Percentiles rank a stretch among this genome's conserved stretches.
Evolutionary conservation across 2,329 filamentous ascomycete species (phyloP).

Genomic region (Macrophomina pseudophaseolina): DNA sequence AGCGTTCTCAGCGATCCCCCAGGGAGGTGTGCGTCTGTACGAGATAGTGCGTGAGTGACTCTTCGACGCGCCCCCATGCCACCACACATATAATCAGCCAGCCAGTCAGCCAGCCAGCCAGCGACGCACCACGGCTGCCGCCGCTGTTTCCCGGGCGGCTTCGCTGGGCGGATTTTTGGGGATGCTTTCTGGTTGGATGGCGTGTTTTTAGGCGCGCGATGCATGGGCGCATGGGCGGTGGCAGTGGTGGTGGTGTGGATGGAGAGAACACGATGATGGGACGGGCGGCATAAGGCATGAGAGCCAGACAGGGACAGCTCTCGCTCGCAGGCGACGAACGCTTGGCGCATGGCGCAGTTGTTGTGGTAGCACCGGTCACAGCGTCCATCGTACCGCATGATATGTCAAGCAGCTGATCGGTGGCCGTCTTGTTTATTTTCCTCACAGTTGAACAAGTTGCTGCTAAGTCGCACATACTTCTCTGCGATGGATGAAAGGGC

Average conservation of each 20-base stretch:
- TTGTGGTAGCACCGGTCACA: too few relatives aligned
- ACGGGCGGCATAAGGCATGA: constrained; percentile 2
- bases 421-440: neutral
- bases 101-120: neutral
- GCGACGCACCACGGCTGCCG: neutral
- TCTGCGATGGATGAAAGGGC: neutral
- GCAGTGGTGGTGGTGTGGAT: too few relatives aligned
- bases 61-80: neutral
- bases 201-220: constrained; percentile 7
- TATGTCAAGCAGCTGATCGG: constrained; percentile 10
- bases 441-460: neutral
- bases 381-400: constrained; percentile 7
- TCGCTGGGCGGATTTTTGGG: neutral
- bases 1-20: neutral
- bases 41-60: neutral
- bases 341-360: neutral
- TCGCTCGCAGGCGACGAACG: too few relatives aligned
- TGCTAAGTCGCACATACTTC: neutral
- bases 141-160: neutral
- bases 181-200: neutral
- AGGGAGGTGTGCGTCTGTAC: neutral
- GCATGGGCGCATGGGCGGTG: neutral
- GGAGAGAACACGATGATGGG: neutral
- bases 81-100: neutral
- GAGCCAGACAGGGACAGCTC: neutral